phyloP scores from a whole-genome alignment of 257 asterid species.

The Lantana camara region DNA sequence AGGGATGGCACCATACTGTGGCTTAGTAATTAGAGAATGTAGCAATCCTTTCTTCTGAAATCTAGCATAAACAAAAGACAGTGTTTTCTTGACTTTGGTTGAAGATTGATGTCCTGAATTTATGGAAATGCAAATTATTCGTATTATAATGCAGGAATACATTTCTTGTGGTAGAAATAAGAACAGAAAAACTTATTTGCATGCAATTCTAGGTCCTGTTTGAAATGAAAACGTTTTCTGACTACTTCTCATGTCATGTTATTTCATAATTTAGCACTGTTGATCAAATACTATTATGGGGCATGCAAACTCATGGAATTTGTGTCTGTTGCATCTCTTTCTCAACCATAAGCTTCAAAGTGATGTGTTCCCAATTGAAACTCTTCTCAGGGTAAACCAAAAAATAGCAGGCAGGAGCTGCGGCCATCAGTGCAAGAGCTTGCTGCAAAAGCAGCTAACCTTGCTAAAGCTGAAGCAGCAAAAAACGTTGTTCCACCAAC shows the following conservation, averaged over 20 bases:
- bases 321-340: background rate
- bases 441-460: slow-evolving; percentile 81
- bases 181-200: background rate
- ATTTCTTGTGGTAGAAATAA: background rate
- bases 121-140: background rate
- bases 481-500: slow-evolving; percentile 79
- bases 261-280: background rate
- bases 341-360: background rate
- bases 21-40: background rate
- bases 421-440: slow-evolving; percentile 80
- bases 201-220: background rate
- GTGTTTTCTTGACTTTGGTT: background rate
- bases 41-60: slow-evolving; percentile 3
- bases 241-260: background rate
- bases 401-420: slow-evolving; percentile 53
- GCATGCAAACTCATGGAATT: background rate
- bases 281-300: background rate
- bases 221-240: background rate
- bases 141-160: slow-evolving; percentile 1
- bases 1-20: slow-evolving; percentile 7
- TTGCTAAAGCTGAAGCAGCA: slow-evolving; percentile 86
- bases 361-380: slow-evolving; percentile 26
- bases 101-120: background rate
- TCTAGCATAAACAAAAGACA: slow-evolving; percentile 1
- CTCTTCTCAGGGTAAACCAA: slow-evolving; percentile 46